A percentile compares a stretch with the other conserved stretches of the same genome.
These are phyloP conservation scores for Fusarium sambucinum DNA, from an alignment of 2,329 filamentous ascomycete species.

Conservation along the genomic window DNA sequence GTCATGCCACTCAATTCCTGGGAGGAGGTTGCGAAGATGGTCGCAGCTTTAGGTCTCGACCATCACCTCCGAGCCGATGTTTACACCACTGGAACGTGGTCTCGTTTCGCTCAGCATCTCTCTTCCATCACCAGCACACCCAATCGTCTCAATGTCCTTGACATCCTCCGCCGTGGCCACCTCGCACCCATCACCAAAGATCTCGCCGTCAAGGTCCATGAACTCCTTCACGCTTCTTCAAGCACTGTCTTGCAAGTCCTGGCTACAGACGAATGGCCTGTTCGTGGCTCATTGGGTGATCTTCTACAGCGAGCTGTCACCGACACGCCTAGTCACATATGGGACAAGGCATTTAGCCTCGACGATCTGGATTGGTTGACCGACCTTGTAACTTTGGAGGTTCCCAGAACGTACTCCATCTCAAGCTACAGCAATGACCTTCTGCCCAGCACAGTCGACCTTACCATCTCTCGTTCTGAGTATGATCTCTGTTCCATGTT, in stretches of 20 bases:
- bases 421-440: constrained; percentile 64
- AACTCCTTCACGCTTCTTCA: constrained; percentile 62
- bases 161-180: constrained; percentile 64
- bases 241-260: constrained; percentile 62
- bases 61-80: constrained; percentile 59
- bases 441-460: constrained; percentile 63
- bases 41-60: constrained; percentile 63
- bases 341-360: constrained; percentile 64
- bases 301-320: constrained; percentile 61
- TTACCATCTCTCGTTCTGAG: constrained; percentile 65
- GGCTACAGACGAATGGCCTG: constrained; percentile 64
- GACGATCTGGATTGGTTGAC: constrained; percentile 60
- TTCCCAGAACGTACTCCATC: constrained; percentile 66
- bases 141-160: constrained; percentile 57
- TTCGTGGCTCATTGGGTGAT: constrained; percentile 63
- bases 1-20: constrained; percentile 68
- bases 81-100: constrained; percentile 57
- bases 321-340: constrained; percentile 62
- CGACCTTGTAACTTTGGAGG: constrained; percentile 61
- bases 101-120: constrained; percentile 61
- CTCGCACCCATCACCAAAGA: constrained; percentile 65
- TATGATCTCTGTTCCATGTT: constrained; percentile 61
- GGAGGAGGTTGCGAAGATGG: constrained; percentile 67
- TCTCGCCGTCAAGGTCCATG: constrained; percentile 62
- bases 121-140: constrained; percentile 52